Base-by-base conservation (phyloP, 148 eudicot genomes). In the Heliamphora exappendiculata region DNA sequence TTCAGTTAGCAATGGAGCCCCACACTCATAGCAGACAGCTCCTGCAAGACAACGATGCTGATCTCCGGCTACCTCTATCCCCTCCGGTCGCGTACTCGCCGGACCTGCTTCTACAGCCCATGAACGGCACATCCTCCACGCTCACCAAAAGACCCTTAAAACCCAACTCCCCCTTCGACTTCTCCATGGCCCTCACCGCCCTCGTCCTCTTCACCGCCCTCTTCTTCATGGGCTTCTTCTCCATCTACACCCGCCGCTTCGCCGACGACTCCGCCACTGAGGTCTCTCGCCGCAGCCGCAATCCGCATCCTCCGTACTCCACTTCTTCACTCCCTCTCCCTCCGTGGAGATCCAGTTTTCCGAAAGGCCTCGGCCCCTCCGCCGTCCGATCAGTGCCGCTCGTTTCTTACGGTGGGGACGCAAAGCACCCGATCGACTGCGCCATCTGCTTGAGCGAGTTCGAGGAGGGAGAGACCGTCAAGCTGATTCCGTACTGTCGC, bases 181-280 rank as follows among this genome's bases (percentile, higher is more conserved):
- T 88, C 0, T 88, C 90, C 59, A 79, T 89, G 90, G 86, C 88
- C 20, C 70, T 91, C 7, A 88, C 91, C 0, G 70, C 89, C 1
- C 55, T 91, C 7, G 82, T 89, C 26, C 91, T 91, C 72, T 69
- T 91, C 54, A 78, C 89, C 11, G 91, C 88, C 2, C 82, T 91
- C 57, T 91, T 91, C 70, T 89, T 91, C 82, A 79, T 91, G 83
- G 96, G 84, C 1, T 91, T 91, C 75, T 86, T 89, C 82, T 91
- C 93, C 7, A 73, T 89, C 49, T 91, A 91, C 78, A 75, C 89
- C 74, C 89, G 96, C 47, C 90, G 90, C 24, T 84, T 85, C 75
- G 67, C 86, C 41, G 82, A 79, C 20, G 82, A 81, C 34, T 17
- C 79, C 16, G 16, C 82, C 19, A 66, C 67, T 24, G 86, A 75